Conservation (phyloP, 2,329 filamentous ascomycete genomes). For the Knufia fluminis region DNA sequence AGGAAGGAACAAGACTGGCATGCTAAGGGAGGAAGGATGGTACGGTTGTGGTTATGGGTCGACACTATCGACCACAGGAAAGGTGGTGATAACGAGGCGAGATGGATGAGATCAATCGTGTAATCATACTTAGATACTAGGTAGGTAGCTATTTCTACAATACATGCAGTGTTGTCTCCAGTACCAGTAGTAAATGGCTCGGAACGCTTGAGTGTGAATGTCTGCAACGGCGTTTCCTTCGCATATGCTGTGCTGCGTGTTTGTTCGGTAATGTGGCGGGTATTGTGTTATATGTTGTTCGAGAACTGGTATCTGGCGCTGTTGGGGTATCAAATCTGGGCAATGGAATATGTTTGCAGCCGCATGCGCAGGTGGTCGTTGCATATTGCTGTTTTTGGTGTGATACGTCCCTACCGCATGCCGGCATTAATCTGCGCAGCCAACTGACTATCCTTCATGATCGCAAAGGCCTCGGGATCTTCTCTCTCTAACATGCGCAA, state of each 20-base stretch:
- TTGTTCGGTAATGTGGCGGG: too few relatives aligned
- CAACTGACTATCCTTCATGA: slow-evolving; percentile 37
- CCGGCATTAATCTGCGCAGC: slow-evolving; percentile 35
- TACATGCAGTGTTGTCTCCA: not conserved
- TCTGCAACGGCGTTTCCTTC: too few relatives aligned
- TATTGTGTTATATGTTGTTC: too few relatives aligned
- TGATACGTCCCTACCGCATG: not conserved
- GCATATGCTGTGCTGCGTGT: too few relatives aligned
- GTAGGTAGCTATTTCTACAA: not conserved
- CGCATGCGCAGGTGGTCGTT: too few relatives aligned
- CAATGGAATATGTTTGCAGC: too few relatives aligned
- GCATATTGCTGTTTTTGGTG: not conserved
- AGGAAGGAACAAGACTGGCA: too few relatives aligned
- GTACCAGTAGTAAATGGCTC: not conserved
- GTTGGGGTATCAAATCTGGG: too few relatives aligned
- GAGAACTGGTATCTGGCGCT: too few relatives aligned
- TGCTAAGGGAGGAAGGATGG: too few relatives aligned
- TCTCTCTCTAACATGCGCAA: slow-evolving; percentile 33
- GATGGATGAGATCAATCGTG: not conserved
- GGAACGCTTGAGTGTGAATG: not conserved
- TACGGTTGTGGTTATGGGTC: too few relatives aligned
- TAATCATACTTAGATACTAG: not conserved
- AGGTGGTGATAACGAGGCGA: not conserved
- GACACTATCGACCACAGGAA: too few relatives aligned
- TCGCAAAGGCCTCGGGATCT: slow-evolving; percentile 37